Conservation (phyloP, 306 rosid species). For the Vicia sativa region DNA sequence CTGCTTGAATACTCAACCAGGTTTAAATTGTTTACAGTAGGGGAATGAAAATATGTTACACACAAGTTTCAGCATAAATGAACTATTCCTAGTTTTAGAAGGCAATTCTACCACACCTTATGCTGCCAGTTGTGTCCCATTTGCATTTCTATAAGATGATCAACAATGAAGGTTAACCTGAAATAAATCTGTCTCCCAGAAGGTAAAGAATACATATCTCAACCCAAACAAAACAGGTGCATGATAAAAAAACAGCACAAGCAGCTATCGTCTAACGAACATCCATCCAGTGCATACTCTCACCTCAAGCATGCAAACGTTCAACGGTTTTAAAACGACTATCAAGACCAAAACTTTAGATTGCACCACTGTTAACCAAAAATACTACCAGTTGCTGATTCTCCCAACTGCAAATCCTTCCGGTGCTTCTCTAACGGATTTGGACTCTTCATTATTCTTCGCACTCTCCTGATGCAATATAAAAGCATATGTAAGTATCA, state of each 20-base stretch:
- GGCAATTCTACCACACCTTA: conserved; percentile 70
- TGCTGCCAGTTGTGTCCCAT: conserved; percentile 44
- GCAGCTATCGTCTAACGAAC: conserved; percentile 72
- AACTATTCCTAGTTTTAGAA: conserved; percentile 51
- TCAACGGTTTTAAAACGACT: conserved; percentile 41
- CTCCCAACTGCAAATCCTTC: conserved; percentile 85
- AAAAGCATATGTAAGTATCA: conserved; percentile 14
- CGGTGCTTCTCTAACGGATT: conserved; percentile 91
- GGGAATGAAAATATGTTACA: conserved; percentile 78
- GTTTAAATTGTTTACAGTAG: conserved; percentile 69
- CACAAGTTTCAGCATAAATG: conserved; percentile 74
- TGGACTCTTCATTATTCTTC: conserved; percentile 86
- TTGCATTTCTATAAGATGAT: conserved; percentile 54
- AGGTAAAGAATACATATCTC: conserved; percentile 59
- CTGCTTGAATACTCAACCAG: conserved; percentile 53
- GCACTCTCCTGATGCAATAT: conserved; percentile 55
- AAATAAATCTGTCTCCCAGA: conserved; percentile 59
- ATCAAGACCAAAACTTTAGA: conserved; percentile 38
- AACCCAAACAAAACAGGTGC: conserved; percentile 52
- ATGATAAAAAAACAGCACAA: conserved; percentile 79
- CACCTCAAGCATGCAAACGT: conserved; percentile 72
- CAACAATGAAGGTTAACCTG: conserved; percentile 76
- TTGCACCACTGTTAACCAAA: conserved; percentile 61
- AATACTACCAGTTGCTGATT: conserved; percentile 79
- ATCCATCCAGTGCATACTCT: conserved; percentile 71